Percentiles rank a stretch among this genome's conserved stretches.
Conservation (phyloP, 805 yeast genomes). For the Middelhovenomyces tepae region DNA sequence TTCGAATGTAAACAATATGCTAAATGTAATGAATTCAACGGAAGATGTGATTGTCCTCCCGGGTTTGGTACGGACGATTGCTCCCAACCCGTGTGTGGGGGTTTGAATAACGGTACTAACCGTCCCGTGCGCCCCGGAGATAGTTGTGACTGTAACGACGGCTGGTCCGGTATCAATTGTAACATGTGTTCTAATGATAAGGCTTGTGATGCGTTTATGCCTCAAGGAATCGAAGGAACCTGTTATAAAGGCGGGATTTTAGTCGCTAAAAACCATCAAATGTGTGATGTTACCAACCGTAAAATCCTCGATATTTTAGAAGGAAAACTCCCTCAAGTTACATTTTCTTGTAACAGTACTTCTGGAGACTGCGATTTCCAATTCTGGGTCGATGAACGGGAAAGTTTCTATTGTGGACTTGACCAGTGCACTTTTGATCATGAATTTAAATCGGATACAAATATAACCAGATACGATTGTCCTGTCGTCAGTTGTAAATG, state of each 20-base stretch:
- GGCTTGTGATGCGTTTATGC: constrained; percentile 81
- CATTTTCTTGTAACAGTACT: constrained; percentile 75
- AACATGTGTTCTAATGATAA: constrained; percentile 64
- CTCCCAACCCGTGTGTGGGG: constrained; percentile 79
- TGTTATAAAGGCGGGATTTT: constrained; percentile 82
- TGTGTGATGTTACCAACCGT: constrained; percentile 86
- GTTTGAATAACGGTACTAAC: constrained; percentile 52
- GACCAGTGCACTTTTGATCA: constrained; percentile 64
- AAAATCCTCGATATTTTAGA: constrained; percentile 73
- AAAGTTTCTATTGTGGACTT: constrained; percentile 85
- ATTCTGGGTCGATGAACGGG: constrained; percentile 89
- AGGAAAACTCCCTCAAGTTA: constrained; percentile 83
- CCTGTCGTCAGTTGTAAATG: constrained; percentile 76
- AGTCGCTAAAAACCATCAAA: constrained; percentile 73
- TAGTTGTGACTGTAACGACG: constrained; percentile 65
- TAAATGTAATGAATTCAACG: constrained; percentile 77
- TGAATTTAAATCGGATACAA: constrained; percentile 32
- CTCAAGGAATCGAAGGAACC: constrained; percentile 75
- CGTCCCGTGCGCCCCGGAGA: constrained; percentile 52
- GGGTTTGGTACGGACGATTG: constrained; percentile 96
- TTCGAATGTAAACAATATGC: constrained; percentile 88
- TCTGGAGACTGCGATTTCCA: constrained; percentile 72
- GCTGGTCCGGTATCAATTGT: constrained; percentile 95
- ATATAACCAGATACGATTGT: constrained; percentile 72
- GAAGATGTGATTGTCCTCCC: constrained; percentile 82